These are phyloP conservation scores for Podila epigama DNA, from an alignment of 192 early-diverging fungal genomes.

Conservation along the genomic window DNA sequence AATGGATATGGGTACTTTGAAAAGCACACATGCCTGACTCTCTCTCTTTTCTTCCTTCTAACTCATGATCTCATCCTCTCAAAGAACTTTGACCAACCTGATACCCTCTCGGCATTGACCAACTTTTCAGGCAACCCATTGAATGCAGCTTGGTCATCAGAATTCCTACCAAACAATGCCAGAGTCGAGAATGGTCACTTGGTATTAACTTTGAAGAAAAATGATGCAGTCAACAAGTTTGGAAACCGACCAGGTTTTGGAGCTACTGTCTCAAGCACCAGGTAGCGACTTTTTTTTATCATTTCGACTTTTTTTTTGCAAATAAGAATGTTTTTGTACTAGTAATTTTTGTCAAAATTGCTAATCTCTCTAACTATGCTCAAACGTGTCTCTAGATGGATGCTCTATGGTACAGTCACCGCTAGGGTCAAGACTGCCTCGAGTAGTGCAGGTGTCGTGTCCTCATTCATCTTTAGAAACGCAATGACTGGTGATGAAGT, in stretches of 20 bases:
- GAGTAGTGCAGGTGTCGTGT: slow-evolving; percentile 57
- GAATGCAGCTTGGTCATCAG: slow-evolving; percentile 41
- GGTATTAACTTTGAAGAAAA: slow-evolving; percentile 20
- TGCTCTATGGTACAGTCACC: slow-evolving; percentile 47
- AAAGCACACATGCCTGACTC: not conserved
- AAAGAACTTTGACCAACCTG: slow-evolving; percentile 23
- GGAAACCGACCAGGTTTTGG: slow-evolving; percentile 50
- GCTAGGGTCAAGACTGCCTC: slow-evolving; percentile 50
- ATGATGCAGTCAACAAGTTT: slow-evolving; percentile 15
- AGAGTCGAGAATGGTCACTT: slow-evolving; percentile 42
- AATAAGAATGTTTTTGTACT: no score
- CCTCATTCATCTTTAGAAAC: slow-evolving; percentile 58
- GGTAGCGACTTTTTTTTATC: slow-evolving; percentile 12
- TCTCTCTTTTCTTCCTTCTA: not conserved
- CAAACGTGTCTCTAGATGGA: slow-evolving; percentile 23
- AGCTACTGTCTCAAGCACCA: slow-evolving; percentile 45
- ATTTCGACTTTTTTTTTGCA: no score
- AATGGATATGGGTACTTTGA: not conserved
- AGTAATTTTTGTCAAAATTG: no score
- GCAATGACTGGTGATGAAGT: slow-evolving; percentile 62
- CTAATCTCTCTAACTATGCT: not conserved
- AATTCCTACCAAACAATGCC: slow-evolving; percentile 43
- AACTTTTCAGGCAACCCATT: slow-evolving; percentile 43
- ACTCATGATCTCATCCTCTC: not conserved
- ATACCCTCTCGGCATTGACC: slow-evolving; percentile 8